phyloP scores from a whole-genome alignment of 1,284 basidiomycete species.

The Trichosporon sp. region DNA sequence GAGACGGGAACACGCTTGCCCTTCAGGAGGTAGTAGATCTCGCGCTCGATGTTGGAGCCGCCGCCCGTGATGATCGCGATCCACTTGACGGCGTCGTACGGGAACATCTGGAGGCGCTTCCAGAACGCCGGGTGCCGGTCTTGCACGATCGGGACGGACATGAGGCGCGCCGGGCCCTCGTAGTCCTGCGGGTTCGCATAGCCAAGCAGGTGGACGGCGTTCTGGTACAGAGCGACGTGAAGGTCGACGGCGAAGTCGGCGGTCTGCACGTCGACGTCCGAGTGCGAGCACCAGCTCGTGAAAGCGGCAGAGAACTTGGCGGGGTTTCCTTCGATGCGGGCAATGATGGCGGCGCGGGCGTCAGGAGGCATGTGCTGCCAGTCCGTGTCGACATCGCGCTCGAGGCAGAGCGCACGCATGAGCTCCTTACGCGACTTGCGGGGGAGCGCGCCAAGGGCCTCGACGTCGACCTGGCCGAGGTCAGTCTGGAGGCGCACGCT shows the following conservation, averaged over 20 bases:
- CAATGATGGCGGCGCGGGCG: conserved; percentile 8
- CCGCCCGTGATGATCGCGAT: conserved; percentile 12
- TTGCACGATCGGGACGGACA: background rate
- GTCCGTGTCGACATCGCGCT: conserved; percentile 10
- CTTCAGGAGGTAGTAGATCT: conserved; percentile 10
- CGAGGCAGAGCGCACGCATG: conserved; percentile 8
- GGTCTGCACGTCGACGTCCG: background rate
- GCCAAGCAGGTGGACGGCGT: background rate
- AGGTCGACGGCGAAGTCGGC: conserved; percentile 8
- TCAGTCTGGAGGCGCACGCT: conserved; percentile 7
- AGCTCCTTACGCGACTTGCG: conserved; percentile 9
- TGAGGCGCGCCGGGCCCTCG: background rate
- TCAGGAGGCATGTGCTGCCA: conserved; percentile 9
- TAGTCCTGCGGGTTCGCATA: background rate
- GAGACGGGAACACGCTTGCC: background rate
- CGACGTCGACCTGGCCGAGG: background rate
- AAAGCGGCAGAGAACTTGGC: background rate
- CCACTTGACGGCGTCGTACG: conserved; percentile 13
- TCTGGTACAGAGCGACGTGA: conserved; percentile 4
- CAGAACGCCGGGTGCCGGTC: background rate
- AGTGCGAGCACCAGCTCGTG: background rate
- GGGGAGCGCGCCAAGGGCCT: background rate
- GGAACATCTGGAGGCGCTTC: background rate
- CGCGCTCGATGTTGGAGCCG: conserved; percentile 10
- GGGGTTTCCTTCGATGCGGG: conserved; percentile 6